Base-by-base conservation (phyloP, 208 protist species). In the Leishmania gerbilli region DNA sequence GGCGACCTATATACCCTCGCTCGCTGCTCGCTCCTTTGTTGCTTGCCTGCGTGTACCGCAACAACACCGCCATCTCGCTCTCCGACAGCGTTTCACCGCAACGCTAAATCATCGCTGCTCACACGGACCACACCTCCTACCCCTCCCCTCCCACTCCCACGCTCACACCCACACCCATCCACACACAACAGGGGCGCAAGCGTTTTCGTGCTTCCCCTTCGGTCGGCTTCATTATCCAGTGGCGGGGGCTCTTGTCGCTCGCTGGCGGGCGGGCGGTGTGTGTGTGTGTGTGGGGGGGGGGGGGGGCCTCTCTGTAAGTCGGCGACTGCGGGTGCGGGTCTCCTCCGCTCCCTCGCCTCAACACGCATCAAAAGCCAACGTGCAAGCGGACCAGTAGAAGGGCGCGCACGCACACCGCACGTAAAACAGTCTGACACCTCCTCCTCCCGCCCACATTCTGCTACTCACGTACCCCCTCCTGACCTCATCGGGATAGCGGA, bases 251-350 rank as follows among this genome's bases (percentile, higher is more conserved):
- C 9, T 40, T 68, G 62, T 68, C 62, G 62, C 62, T 21, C 31
- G 62, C 62, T 17, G 62, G 62, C 31, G 62, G 34, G 19, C 6
- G 71, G 58, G 45, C 58, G 68, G 40, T 42, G 40, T 4, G 40
- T 42, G 40, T n/a, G 45, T 74, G 68, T 51, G 68, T 72, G 68
- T 74, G 47, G n/a, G n/a, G n/a, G n/a, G n/a, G n/a, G n/a, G n/a
- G n/a, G n/a, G n/a, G n/a, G n/a, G n/a, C 8, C 2, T 74, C 2
- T 7, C 27, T 56, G 21, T 21, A 6, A 7, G 60, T 37, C 34
- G 24, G 34, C 34, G 13, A 27, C 64, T 69, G 60, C 31, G 60
- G 21, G 60, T 37, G 60, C 31, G 60, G 7, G 27, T 37, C 11
- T 67, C 15, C 37, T 49, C 5, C 21, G 2, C 17, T 9, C 21